Percentiles rank a stretch among this genome's conserved stretches.
Conservation (phyloP, 495 filamentous ascomycete genomes). For the Aspergillus taichungensis region DNA sequence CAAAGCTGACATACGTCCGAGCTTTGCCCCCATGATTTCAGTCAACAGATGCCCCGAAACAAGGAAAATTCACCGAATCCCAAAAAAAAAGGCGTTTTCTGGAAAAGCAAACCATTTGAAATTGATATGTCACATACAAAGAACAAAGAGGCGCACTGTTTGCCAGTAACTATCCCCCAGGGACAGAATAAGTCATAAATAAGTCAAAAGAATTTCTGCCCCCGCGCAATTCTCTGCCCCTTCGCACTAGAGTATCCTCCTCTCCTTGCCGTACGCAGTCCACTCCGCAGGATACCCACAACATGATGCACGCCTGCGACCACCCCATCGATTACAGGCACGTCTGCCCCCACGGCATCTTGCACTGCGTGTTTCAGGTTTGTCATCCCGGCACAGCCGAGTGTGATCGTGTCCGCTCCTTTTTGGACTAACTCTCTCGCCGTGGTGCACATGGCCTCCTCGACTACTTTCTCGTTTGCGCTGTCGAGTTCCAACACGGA, state of each 20-base stretch:
- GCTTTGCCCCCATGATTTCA: too few species aligned
- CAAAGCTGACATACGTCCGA: too few species aligned
- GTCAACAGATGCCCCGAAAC: too few species aligned
- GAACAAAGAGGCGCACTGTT: too few species aligned
- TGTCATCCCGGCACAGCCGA: constrained; percentile 44
- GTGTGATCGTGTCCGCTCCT: constrained; percentile 37
- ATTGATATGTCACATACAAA: too few species aligned
- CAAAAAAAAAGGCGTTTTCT: too few species aligned
- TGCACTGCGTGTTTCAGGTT: constrained; percentile 35
- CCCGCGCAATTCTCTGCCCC: constrained; percentile 18
- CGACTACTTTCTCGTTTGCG: constrained; percentile 26
- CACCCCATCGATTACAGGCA: constrained; percentile 27
- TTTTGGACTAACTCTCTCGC: constrained; percentile 26
- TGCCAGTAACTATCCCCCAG: too few species aligned
- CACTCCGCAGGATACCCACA: constrained; percentile 23
- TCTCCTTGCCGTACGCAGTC: constrained; percentile 24
- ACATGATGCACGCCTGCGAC: constrained; percentile 16
- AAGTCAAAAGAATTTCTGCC: constrained; percentile 17
- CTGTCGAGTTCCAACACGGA: constrained; percentile 35
- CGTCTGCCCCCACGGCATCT: constrained; percentile 27
- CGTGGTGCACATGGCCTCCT: constrained; percentile 27
- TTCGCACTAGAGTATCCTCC: constrained; percentile 25
- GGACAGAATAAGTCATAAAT: too few species aligned
- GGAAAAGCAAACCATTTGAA: too few species aligned
- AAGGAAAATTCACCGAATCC: too few species aligned